Base-by-base conservation (phyloP, 768 basidiomycete species). In the Mycena vulgaris region DNA sequence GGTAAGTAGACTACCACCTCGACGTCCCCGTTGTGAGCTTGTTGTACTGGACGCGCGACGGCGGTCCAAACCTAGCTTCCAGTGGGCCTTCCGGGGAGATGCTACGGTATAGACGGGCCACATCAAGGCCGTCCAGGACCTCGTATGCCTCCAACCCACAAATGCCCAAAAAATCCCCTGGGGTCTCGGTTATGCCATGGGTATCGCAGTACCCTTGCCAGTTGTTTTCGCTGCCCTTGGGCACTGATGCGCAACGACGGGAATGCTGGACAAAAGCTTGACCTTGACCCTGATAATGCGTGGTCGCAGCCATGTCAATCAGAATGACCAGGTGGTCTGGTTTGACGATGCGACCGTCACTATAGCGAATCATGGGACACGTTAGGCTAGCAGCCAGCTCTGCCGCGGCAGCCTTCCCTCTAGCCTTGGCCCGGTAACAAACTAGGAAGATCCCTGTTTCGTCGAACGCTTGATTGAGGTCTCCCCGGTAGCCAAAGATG, bases 271-370 rank as follows among this genome's bases (percentile, higher is more conserved):
- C 35, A 14, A 37, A 37, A n/a, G n/a, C 35, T 37, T 37, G 39
- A 13, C 39, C 39, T 40, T 40, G 39, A 17, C 39, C 39, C 16
- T 40, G 39, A 17, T 40, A 40, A 17, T 19, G 39, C 10, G 39
- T 14, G 39, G 39, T 40, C 10, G 39, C 39, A 40, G 48, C 61
- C 61, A 63, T 51, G 61, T 63, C 61, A 3, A 63, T 51, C 23
- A 63, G 49, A 1, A 63, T 25, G 5, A 63, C 25, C 2, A 14
- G 8, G 49, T 63, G 61, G 3, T 52, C 25, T 17, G 61, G 61
- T 37, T 63, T 63, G 48, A 39, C 31, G 11, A 52, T 3, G 23
- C 16, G 35, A 2, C 61, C 49, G 17, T 63, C 49, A 0, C n/a
- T 23, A 25, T 40, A 51, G 0, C 49, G n/a, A 16, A 63, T 14